Conservation (phyloP, 1,284 basidiomycete species). For the Hemileia vastatrix region DNA sequence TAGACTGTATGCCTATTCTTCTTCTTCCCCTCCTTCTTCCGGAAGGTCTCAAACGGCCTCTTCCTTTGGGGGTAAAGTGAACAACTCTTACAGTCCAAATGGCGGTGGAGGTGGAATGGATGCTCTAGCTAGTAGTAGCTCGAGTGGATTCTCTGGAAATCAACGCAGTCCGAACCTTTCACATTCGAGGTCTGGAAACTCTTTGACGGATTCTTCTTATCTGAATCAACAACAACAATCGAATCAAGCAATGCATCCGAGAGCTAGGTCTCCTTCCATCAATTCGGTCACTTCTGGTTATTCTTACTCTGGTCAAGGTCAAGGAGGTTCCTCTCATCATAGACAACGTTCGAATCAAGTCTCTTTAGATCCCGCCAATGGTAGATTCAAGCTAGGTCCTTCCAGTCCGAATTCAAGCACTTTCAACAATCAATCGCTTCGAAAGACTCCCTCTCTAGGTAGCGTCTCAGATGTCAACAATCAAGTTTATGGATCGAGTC, state of each 20-base stretch:
- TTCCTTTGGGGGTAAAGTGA: no score
- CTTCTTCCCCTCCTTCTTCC: background rate
- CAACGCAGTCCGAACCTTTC: background rate
- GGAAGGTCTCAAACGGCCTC: background rate
- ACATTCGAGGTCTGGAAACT: background rate
- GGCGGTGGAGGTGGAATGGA: no score
- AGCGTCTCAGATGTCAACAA: background rate
- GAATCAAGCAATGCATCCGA: background rate
- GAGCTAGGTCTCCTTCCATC: background rate
- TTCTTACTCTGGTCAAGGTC: slow-evolving; percentile 4
- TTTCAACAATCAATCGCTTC: background rate
- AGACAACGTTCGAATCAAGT: slow-evolving; percentile 4
- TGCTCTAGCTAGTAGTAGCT: background rate
- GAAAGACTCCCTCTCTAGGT: background rate
- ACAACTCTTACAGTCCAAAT: background rate
- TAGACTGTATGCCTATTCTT: background rate
- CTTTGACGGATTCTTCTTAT: background rate
- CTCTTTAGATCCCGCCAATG: slow-evolving; percentile 13
- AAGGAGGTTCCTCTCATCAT: background rate
- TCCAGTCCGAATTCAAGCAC: background rate
- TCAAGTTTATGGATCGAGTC: background rate
- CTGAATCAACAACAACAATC: background rate
- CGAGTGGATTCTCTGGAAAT: background rate
- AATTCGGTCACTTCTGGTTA: slow-evolving; percentile 25
- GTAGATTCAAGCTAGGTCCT: slow-evolving; percentile 4